Conservation (phyloP, 176 grass and related monocot genomes). For the Phoenix roebelenii region DNA sequence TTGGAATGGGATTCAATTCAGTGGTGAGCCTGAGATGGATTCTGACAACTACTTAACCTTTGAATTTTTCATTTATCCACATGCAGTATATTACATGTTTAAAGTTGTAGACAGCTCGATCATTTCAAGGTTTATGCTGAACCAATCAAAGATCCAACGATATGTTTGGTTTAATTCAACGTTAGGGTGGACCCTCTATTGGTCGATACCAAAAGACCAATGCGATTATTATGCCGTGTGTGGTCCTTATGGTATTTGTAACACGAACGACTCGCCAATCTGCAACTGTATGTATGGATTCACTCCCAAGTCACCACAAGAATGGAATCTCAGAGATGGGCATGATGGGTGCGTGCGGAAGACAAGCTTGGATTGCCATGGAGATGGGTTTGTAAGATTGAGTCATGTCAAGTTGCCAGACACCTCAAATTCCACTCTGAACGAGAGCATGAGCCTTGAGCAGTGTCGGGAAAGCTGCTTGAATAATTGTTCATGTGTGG, state of each 20-base stretch:
- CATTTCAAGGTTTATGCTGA: too few relatives aligned
- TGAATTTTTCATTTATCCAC: too few relatives aligned
- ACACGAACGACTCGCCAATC: not conserved
- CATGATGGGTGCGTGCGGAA: not conserved
- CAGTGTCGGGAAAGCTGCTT: conserved; percentile 57
- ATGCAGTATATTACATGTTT: too few relatives aligned
- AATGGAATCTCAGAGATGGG: conserved; percentile 14
- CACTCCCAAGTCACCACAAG: not conserved
- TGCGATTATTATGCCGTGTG: conserved; percentile 14
- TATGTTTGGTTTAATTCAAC: too few relatives aligned
- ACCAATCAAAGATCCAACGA: too few relatives aligned
- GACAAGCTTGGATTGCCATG: not conserved
- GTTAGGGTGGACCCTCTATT: not conserved
- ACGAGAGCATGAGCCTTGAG: conserved; percentile 32
- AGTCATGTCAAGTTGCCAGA: conserved; percentile 3
- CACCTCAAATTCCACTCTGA: conserved; percentile 18
- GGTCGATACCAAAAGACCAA: not conserved
- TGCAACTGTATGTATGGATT: conserved; percentile 24
- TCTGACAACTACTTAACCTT: too few relatives aligned
- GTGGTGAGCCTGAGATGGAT: not conserved
- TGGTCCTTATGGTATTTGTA: conserved; percentile 11
- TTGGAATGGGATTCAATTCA: not conserved
- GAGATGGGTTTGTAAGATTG: not conserved
- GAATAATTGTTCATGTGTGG: conserved; percentile 61
- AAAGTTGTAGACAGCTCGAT: too few relatives aligned